phyloP scores from a whole-genome alignment of 345 rosid genomes.

The Nasturtium officinale region DNA sequence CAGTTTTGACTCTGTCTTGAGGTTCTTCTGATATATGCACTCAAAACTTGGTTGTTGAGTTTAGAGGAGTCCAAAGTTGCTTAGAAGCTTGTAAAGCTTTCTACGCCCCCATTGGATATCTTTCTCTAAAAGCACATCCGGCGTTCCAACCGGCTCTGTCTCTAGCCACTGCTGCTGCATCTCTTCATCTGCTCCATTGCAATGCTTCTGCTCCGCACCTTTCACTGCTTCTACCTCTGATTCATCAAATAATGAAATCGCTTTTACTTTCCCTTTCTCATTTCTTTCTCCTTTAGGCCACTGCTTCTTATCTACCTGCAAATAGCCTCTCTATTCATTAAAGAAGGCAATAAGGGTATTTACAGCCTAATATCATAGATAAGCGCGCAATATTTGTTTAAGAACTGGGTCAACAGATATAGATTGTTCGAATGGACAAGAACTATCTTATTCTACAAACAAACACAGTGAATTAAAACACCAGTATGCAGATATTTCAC shows the following conservation, averaged over 20 bases:
- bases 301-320: slow-evolving; percentile 53
- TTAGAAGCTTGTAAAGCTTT: slow-evolving; percentile 58
- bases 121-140: slow-evolving; percentile 40
- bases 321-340: slow-evolving; percentile 26
- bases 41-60: neutral
- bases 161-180: slow-evolving; percentile 23
- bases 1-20: slow-evolving; percentile 29
- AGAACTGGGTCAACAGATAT: slow-evolving; percentile 4
- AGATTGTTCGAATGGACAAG: neutral
- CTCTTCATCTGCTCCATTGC: slow-evolving; percentile 38
- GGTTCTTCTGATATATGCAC: slow-evolving; percentile 22
- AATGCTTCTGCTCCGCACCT: slow-evolving; percentile 28
- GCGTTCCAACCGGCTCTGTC: slow-evolving; percentile 27
- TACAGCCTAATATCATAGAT: neutral
- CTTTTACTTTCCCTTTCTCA: slow-evolving; percentile 22
- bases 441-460: neutral
- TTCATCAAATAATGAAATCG: slow-evolving; percentile 24
- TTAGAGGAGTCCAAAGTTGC: slow-evolving; percentile 55
- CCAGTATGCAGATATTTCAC: neutral
- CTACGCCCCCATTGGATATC: slow-evolving; percentile 73
- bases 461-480: neutral
- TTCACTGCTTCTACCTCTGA: slow-evolving; percentile 18
- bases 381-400: neutral
- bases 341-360: slow-evolving; percentile 31
- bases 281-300: slow-evolving; percentile 27